Evolutionary conservation across 1,284 basidiomycete species (phyloP).

Genomic region (Agaricales sp.): DNA sequence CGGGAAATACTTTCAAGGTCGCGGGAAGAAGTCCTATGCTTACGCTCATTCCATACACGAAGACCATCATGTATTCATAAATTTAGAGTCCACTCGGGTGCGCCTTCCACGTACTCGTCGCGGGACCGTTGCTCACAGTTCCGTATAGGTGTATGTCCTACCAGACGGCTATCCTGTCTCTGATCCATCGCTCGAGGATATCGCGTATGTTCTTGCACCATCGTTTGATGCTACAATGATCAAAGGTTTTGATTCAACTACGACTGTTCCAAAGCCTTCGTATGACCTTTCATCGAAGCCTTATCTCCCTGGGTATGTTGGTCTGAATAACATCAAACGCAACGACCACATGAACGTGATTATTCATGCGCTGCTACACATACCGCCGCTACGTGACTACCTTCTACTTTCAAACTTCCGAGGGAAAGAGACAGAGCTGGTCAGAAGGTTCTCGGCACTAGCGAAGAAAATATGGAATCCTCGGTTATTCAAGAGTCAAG

Average conservation of each 20-base stretch:
- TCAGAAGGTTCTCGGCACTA: conserved; percentile 78
- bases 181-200: conserved; percentile 92
- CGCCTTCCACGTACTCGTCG: conserved; percentile 9
- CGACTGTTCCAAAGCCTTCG: conserved; percentile 61
- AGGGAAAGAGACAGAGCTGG: conserved; percentile 75
- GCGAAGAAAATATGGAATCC: conserved; percentile 96
- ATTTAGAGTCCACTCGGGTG: conserved; percentile 87
- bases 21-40: conserved; percentile 88
- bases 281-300: conserved; percentile 77
- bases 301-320: conserved; percentile 92
- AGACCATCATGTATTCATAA: conserved; percentile 97
- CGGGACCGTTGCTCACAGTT: conserved; percentile 9
- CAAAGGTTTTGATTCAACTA: conserved; percentile 42
- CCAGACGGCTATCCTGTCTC: conserved; percentile 95
- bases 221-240: conserved; percentile 56
- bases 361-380: conserved; percentile 88
- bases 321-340: conserved; percentile 93
- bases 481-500: conserved; percentile 92
- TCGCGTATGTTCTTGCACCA: conserved; percentile 84
- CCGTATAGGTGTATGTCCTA: conserved; percentile 84
- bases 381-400: conserved; percentile 83
- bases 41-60: conserved; percentile 97
- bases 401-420: conserved; percentile 67
- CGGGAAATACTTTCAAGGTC: conserved; percentile 98
- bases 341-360: conserved; percentile 99